Conservation (phyloP, 352 stramenopile species). For the Phytophthora litchii region DNA sequence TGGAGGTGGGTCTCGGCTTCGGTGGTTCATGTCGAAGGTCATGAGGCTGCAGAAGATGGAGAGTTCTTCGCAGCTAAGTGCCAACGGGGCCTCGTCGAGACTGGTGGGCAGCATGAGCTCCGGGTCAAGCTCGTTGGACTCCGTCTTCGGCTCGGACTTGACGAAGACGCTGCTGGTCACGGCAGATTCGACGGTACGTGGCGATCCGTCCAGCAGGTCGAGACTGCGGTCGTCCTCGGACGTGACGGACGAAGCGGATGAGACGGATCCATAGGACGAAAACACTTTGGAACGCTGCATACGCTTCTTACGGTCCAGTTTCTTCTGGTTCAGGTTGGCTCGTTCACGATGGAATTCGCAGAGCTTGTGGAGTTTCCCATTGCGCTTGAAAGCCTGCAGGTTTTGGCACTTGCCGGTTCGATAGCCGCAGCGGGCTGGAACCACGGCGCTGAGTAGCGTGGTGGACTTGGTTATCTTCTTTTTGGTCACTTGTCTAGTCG, state of each 20-base stretch:
- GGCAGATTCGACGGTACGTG: conserved; percentile 58
- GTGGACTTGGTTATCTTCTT: conserved; percentile 16
- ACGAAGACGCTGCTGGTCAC: conserved; percentile 36
- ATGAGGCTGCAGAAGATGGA: conserved; percentile 84
- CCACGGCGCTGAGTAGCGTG: conserved; percentile 9
- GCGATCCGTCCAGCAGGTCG: conserved; percentile 39
- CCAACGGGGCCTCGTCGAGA: conserved; percentile 67
- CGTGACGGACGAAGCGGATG: conserved; percentile 34
- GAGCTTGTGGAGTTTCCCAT: conserved; percentile 85
- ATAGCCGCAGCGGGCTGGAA: conserved; percentile 71
- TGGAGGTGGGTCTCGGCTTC: conserved; percentile 18
- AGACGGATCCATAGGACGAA: conserved; percentile 47
- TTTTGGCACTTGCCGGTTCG: conserved; percentile 85
- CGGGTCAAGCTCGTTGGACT: conserved; percentile 20
- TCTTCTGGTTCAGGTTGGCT: conserved; percentile 87
- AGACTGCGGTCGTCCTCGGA: conserved; percentile 49
- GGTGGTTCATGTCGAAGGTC: conserved; percentile 58
- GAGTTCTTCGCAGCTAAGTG: conserved; percentile 66
- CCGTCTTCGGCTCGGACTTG: conserved; percentile 20
- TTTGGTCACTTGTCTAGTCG: conserved; percentile 16
- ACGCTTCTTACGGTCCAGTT: conserved; percentile 87
- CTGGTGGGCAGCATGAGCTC: conserved; percentile 53
- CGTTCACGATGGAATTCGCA: conserved; percentile 87
- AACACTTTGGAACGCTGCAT: conserved; percentile 47
- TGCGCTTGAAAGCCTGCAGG: conserved; percentile 80